These are phyloP conservation scores for Cercospora sojina DNA, from an alignment of 2,329 filamentous ascomycete species.

Conservation along the genomic window DNA sequence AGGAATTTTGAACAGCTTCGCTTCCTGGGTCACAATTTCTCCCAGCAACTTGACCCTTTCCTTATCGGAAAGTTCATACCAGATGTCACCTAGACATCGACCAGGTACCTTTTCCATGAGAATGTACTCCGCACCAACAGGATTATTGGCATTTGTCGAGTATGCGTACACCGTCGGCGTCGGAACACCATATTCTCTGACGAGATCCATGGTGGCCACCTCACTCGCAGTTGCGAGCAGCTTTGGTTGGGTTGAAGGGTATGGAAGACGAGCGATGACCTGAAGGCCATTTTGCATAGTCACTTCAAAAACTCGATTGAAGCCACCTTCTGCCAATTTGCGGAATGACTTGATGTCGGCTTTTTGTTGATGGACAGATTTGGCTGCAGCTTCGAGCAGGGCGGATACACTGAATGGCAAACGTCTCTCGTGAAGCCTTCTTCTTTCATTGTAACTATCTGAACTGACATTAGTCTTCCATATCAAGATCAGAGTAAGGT, in stretches of 20 bases:
- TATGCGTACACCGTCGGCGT: constrained; percentile 27
- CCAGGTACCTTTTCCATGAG: constrained; percentile 29
- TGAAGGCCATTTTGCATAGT: constrained; percentile 30
- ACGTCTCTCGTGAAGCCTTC: constrained; percentile 20
- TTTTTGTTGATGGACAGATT: constrained; percentile 1
- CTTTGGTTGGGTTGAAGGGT: constrained; percentile 26
- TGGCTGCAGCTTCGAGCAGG: constrained; percentile 16
- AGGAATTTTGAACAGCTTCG: neutral
- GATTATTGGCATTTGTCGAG: constrained; percentile 16
- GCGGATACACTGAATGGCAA: constrained; percentile 20
- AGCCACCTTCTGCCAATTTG: constrained; percentile 31
- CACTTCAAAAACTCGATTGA: constrained; percentile 28
- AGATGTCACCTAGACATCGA: constrained; percentile 24
- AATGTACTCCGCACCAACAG: constrained; percentile 30
- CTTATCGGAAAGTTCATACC: constrained; percentile 28
- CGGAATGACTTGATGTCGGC: constrained; percentile 18
- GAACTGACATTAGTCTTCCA: neutral
- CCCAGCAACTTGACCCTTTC: constrained; percentile 22
- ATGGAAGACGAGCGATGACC: constrained; percentile 31
- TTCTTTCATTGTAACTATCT: constrained; percentile 28
- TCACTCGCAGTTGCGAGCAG: constrained; percentile 30
- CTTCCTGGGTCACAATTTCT: neutral
- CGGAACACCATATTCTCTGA: constrained; percentile 26
- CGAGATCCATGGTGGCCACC: constrained; percentile 33
- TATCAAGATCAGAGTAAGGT: neutral